Evolutionary conservation across 129 eudicot genomes (phyloP).

Genomic region (Escallonia herrerae): DNA sequence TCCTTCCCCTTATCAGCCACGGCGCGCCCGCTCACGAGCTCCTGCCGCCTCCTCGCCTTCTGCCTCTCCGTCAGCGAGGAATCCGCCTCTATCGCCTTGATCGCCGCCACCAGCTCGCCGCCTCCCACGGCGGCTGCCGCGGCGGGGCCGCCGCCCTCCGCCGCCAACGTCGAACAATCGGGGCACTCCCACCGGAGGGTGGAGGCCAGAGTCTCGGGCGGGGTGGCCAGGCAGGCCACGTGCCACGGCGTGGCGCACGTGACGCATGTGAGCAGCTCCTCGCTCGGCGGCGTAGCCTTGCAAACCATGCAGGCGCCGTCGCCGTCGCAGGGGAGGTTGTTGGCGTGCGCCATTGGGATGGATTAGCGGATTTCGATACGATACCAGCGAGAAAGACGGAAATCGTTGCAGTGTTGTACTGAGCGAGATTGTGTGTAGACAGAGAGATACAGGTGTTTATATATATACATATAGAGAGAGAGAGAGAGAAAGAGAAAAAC

Average conservation of each 20-base stretch:
- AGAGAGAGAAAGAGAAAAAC: background rate
- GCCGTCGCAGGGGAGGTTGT: constrained; percentile 39
- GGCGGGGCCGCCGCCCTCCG: background rate
- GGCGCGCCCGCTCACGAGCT: constrained; percentile 26
- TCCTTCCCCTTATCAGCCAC: constrained; percentile 5
- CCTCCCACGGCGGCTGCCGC: background rate
- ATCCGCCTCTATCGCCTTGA: constrained; percentile 37
- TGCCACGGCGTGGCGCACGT: constrained; percentile 45
- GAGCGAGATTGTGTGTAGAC: background rate
- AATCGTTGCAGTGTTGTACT: background rate
- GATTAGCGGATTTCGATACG: background rate
- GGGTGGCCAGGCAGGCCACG: constrained; percentile 21
- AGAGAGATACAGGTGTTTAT: background rate
- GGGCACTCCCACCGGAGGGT: constrained; percentile 40
- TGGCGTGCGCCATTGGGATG: constrained; percentile 23
- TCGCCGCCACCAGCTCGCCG: constrained; percentile 25
- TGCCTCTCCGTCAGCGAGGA: constrained; percentile 20
- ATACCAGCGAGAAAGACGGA: background rate
- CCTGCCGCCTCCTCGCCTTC: constrained; percentile 38
- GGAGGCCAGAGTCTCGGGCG: constrained; percentile 25
- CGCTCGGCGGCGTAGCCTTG: constrained; percentile 17
- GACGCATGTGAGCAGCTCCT: constrained; percentile 25
- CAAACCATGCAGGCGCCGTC: constrained; percentile 49
- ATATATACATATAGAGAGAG: background rate
- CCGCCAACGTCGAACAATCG: constrained; percentile 12